Base-by-base conservation (phyloP, 2,329 filamentous ascomycete genomes). In the Moelleriella libera region DNA sequence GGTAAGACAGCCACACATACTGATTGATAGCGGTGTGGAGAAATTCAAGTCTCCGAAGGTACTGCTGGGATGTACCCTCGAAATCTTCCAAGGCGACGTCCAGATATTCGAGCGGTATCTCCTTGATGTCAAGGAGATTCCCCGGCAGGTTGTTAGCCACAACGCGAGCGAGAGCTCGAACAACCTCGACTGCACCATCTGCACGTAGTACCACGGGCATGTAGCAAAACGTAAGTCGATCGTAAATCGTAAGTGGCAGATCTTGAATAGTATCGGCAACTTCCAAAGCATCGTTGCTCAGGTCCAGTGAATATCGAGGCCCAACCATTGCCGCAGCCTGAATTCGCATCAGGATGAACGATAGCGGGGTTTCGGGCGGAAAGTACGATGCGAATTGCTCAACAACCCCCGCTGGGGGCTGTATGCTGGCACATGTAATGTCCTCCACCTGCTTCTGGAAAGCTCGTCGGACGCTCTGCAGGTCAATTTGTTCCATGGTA, bases 1-100 rank as follows among this genome's bases (percentile, higher is more conserved):
- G 82, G 64, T 90, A 97, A 55, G 85, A 90, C 12, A 98, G 72
- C 92, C 92, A 98, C 2, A 94, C 73, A 60, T 97, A 98, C 44
- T 89, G 68, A 43, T 90, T 87, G 39, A 98, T 69, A 30, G 79
- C 72, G 57, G 86, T 85, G 67, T 98, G 92, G 12, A 98, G 71
- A 3, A 68, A 63, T 62, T 98, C 92, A 21, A 97, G 69, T 7
- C 71, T 65, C 47, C 70, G 68, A 9, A 98, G 71, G 54, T 88
- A 86, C 0, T 68, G 61, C 47, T 73, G 66, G 11, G 63, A 61
- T 1, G 61, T 60, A 0, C 64, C 60, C 1, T 66, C 57, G 30
- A 56, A 62, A 6, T 63, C 52, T 2, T 62, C 54, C 30, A 68
- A 50, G 44, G 83, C 74, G 1, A 83, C 63, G 51, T 95, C 86